Percentiles rank a stretch among this genome's conserved stretches.
These are phyloP conservation scores for Pezizomycotina sp. DNA, from an alignment of 2,329 filamentous ascomycete genomes.

Conservation along the genomic window DNA sequence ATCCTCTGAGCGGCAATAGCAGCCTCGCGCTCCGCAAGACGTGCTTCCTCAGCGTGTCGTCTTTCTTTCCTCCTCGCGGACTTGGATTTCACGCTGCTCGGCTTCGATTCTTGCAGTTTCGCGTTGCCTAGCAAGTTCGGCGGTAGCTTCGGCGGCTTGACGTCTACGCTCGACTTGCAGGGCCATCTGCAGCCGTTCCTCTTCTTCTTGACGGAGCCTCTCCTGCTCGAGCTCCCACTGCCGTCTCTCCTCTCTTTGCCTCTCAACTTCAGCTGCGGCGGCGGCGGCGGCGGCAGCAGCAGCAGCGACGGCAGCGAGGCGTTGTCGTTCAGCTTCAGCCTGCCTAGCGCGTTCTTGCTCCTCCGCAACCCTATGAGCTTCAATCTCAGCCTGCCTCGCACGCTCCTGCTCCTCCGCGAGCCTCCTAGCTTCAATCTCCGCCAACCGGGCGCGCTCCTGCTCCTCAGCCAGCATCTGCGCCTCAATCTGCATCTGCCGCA, in stretches of 20 bases:
- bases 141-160: too few relatives aligned
- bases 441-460: constrained; percentile 10
- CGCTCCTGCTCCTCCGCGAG: constrained; percentile 16
- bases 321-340: constrained; percentile 10
- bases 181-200: constrained; percentile 13
- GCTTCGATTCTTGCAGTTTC: constrained; percentile 5
- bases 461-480: constrained; percentile 9
- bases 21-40: constrained; percentile 10
- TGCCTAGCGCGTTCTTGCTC: constrained; percentile 13
- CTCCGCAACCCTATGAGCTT: constrained; percentile 11
- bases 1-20: too few relatives aligned
- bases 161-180: too few relatives aligned
- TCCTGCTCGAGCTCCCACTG: constrained; percentile 9
- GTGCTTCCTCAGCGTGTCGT: constrained; percentile 7
- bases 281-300: too few relatives aligned
- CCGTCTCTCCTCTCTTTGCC: constrained; percentile 10
- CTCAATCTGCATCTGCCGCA: constrained; percentile 11
- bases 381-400: constrained; percentile 10
- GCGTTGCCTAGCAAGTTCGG: constrained; percentile 12
- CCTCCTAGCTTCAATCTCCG: constrained; percentile 13
- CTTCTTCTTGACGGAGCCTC: constrained; percentile 10
- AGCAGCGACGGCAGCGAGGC: constrained; percentile 10
- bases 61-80: too few relatives aligned
- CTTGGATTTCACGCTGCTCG: constrained; percentile 3
- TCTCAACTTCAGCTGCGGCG: constrained; percentile 16